Percentiles rank a stretch among this genome's conserved stretches.
Evolutionary conservation across 371 early-diverging fungal species (phyloP).

Genomic region (Mortierella sp.): DNA sequence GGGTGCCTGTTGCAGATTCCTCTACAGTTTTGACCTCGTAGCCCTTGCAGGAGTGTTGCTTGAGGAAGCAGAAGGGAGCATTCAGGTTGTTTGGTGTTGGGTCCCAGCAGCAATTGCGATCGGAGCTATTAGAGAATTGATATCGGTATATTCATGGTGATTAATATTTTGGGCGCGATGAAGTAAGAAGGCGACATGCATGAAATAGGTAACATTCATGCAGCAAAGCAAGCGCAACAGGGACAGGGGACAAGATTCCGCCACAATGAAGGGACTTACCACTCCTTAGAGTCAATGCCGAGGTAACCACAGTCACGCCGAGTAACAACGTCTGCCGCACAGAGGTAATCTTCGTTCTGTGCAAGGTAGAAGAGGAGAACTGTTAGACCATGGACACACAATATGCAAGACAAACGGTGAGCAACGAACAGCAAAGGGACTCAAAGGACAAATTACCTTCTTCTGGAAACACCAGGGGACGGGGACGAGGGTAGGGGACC

Average conservation of each 20-base stretch:
- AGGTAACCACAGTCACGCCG: conserved; percentile 51
- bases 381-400: background rate
- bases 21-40: conserved; percentile 28
- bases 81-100: conserved; percentile 36
- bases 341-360: conserved; percentile 39
- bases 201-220: background rate
- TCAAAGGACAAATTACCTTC: conserved; percentile 25
- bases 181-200: no score
- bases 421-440: background rate
- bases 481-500: conserved; percentile 35
- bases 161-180: background rate
- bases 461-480: conserved; percentile 55
- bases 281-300: conserved; percentile 38
- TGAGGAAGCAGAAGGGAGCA: conserved; percentile 51
- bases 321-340: conserved; percentile 39
- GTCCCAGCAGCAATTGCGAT: conserved; percentile 54
- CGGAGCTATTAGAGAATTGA: conserved; percentile 14
- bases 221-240: background rate
- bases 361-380: background rate
- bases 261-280: conserved; percentile 20
- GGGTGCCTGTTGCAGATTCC: conserved; percentile 23
- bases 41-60: conserved; percentile 47
- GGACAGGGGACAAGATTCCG: background rate
- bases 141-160: background rate
- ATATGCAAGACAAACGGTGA: background rate